Evolutionary conservation across 345 rosid species (phyloP).

Genomic region (Eucalyptus curtisii): DNA sequence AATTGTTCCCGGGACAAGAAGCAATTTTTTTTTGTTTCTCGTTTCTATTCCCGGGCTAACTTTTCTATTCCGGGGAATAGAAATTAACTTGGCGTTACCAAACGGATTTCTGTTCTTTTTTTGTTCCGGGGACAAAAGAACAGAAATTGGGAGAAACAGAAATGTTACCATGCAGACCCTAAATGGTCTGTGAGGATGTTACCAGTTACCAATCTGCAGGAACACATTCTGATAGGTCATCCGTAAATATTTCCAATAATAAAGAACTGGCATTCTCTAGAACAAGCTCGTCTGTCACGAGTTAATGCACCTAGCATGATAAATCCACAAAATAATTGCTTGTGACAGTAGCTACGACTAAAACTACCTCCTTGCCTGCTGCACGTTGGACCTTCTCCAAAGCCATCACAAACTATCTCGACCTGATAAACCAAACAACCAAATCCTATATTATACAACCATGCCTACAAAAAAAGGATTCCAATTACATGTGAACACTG

Average conservation of each 20-base stretch:
- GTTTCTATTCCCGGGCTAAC: no score
- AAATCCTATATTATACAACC: slow-evolving; percentile 42
- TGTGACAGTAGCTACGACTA: background rate
- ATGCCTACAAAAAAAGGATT: slow-evolving; percentile 25
- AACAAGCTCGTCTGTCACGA: background rate
- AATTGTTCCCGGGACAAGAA: no score
- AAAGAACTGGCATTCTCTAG: background rate
- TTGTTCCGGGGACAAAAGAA: no score
- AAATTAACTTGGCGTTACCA: no score
- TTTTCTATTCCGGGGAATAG: no score
- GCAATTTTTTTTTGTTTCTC: no score
- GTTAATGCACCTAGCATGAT: no score
- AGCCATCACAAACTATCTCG: slow-evolving; percentile 69
- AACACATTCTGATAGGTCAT: background rate
- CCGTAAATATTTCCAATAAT: no score
- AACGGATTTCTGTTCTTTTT: no score
- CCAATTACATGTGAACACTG: background rate
- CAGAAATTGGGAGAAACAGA: no score
- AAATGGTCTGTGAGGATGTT: slow-evolving; percentile 60
- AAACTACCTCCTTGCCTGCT: slow-evolving; percentile 34
- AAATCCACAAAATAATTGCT: background rate
- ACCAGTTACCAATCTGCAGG: slow-evolving; percentile 53
- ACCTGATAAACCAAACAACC: slow-evolving; percentile 34
- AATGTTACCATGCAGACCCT: no score
- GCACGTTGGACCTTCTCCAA: slow-evolving; percentile 75